phyloP scores from a whole-genome alignment of 108 stramenopile genomes.

The Aureococcus anophagefferens region DNA sequence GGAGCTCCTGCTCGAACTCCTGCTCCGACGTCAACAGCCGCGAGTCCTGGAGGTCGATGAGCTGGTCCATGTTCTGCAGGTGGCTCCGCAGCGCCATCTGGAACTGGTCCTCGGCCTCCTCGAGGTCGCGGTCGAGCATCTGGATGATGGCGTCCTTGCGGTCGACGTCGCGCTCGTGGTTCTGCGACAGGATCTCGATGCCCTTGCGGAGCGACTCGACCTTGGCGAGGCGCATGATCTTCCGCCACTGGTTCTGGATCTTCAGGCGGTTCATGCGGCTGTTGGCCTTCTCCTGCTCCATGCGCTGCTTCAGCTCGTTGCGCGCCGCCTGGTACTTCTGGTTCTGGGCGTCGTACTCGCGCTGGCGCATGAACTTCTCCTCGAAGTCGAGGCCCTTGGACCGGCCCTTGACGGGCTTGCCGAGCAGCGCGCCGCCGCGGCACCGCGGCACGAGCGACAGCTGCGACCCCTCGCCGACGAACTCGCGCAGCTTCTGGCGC shows the following conservation, averaged over 20 bases:
- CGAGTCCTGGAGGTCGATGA: conserved; percentile 45
- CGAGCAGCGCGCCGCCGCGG: not conserved
- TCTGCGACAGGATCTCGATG: conserved; percentile 55
- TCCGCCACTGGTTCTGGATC: conserved; percentile 55
- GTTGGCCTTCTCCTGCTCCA: conserved; percentile 2
- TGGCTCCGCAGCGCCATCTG: conserved; percentile 50
- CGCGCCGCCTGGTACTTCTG: not conserved
- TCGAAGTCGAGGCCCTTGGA: not conserved
- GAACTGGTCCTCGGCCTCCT: conserved; percentile 59
- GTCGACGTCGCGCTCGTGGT: conserved; percentile 62
- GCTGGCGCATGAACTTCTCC: conserved; percentile 1
- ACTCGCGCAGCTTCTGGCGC: no score
- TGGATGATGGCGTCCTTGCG: conserved; percentile 59
- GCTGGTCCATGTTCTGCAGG: conserved; percentile 44
- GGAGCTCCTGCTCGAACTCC: conserved; percentile 45
- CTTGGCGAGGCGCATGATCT: conserved; percentile 57
- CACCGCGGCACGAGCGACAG: not conserved
- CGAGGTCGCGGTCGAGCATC: conserved; percentile 55
- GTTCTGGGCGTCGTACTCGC: not conserved
- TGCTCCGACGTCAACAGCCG: conserved; percentile 47
- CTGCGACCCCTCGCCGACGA: no score
- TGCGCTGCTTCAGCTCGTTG: not conserved
- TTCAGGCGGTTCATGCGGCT: conserved; percentile 25
- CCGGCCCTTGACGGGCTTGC: not conserved
- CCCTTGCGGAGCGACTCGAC: conserved; percentile 46